Percentiles rank a stretch among this genome's conserved stretches.
Evolutionary conservation across 768 basidiomycete genomes (phyloP).

Genomic region (Lactifluus echinatus): DNA sequence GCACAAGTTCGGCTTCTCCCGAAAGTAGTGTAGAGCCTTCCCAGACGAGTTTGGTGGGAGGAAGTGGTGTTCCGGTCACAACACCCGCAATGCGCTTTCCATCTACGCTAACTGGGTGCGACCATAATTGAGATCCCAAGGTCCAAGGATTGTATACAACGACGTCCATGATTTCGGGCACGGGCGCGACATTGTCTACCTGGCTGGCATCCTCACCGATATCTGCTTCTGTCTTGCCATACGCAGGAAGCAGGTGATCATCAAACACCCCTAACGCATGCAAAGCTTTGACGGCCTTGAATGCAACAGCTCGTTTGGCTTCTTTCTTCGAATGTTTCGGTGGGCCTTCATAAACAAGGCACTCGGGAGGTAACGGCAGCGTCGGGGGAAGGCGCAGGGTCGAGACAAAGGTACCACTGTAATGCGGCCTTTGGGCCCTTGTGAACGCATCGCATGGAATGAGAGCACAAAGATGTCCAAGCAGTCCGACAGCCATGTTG

Average conservation of each 20-base stretch:
- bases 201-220: constrained; percentile 46
- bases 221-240: constrained; percentile 40
- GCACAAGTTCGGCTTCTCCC: constrained; percentile 28
- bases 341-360: constrained; percentile 54
- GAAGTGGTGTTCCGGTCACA: constrained; percentile 55
- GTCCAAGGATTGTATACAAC: constrained; percentile 61
- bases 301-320: constrained; percentile 77
- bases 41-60: constrained; percentile 35
- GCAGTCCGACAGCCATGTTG: constrained; percentile 59
- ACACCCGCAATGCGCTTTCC: constrained; percentile 48
- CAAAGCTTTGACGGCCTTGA: constrained; percentile 63
- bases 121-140: constrained; percentile 45
- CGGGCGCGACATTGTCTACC: constrained; percentile 34
- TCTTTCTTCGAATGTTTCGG: constrained; percentile 60
- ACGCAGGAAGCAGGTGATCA: constrained; percentile 70
- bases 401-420: constrained; percentile 47
- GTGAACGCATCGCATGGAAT: constrained; percentile 70
- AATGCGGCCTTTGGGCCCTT: constrained; percentile 48
- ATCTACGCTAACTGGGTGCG: constrained; percentile 52
- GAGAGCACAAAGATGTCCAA: constrained; percentile 69
- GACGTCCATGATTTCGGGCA: constrained; percentile 52
- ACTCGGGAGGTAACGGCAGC: constrained; percentile 47
- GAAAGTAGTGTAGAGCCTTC: constrained; percentile 32
- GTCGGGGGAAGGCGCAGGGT: constrained; percentile 58
- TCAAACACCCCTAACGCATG: constrained; percentile 70